A percentile compares a stretch with the other conserved stretches of the same genome.
Evolutionary conservation across 768 basidiomycete species (phyloP).

Genomic region (Leccinum barrowsii): DNA sequence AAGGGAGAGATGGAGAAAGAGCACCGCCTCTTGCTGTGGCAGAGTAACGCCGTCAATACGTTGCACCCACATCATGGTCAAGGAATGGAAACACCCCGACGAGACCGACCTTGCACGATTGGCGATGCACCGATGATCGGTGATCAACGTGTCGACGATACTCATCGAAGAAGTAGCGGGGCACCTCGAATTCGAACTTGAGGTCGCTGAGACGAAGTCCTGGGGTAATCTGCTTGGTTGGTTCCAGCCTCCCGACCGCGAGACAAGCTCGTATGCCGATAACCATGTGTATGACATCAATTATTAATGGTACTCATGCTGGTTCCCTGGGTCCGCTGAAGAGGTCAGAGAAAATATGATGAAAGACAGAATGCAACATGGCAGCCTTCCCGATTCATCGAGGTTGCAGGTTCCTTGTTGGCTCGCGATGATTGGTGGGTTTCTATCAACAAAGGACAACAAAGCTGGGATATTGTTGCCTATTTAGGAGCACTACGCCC

Average conservation of each 20-base stretch:
- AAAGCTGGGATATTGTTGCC: background rate
- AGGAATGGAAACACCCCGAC: background rate
- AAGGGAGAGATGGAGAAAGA: background rate
- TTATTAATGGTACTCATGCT: background rate
- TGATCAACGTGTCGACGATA: background rate
- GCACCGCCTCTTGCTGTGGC: background rate
- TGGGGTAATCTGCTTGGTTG: background rate
- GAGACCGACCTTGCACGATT: background rate
- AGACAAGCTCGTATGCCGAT: background rate
- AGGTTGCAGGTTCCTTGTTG: background rate
- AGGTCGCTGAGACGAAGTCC: background rate
- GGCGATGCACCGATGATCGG: background rate
- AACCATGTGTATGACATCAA: background rate
- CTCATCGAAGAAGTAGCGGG: background rate
- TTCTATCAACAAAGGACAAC: background rate
- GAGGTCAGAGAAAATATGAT: background rate
- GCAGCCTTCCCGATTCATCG: background rate
- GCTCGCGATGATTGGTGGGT: background rate
- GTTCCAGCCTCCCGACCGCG: background rate
- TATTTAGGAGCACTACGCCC: background rate
- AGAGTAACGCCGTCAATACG: background rate
- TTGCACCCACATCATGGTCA: background rate
- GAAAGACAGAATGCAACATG: background rate
- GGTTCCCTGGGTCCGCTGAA: background rate
- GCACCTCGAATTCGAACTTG: background rate